A percentile compares a stretch with the other conserved stretches of the same genome.
Conservation (phyloP, 1,139 yeast species). For the Lodderomyces pseudojiufengensis region DNA sequence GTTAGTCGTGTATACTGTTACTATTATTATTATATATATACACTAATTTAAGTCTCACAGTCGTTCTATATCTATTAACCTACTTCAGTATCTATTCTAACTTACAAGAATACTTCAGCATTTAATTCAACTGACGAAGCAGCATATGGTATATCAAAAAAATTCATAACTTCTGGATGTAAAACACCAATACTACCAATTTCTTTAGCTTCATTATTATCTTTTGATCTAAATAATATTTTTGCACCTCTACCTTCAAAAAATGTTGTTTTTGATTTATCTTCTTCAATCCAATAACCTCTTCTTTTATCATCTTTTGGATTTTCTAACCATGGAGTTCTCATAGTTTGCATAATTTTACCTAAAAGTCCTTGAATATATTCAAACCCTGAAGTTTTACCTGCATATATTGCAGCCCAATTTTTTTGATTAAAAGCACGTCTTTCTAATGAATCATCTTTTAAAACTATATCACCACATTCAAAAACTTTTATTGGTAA, state of each 20-base stretch:
- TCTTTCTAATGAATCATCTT: slow-evolving; percentile 76
- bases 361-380: slow-evolving; percentile 91
- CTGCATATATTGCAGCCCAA: slow-evolving; percentile 93
- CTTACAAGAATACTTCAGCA: slow-evolving; percentile 66
- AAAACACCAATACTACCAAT: slow-evolving; percentile 90
- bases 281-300: slow-evolving; percentile 85
- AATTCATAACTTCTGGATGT: slow-evolving; percentile 88
- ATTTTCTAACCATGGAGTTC: slow-evolving; percentile 77
- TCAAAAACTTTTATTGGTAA: slow-evolving; percentile 94
- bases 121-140: slow-evolving; percentile 88
- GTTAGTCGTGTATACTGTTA: not conserved
- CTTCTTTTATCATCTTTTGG: slow-evolving; percentile 50
- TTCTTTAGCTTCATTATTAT: slow-evolving; percentile 51
- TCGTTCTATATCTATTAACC: no score
- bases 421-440: slow-evolving; percentile 89
- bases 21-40: not conserved
- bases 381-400: slow-evolving; percentile 94
- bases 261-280: slow-evolving; percentile 63
- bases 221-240: slow-evolving; percentile 64
- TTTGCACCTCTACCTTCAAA: slow-evolving; percentile 98
- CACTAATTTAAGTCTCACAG: not conserved
- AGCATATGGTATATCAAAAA: slow-evolving; percentile 90
- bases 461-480: slow-evolving; percentile 90
- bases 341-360: slow-evolving; percentile 92
- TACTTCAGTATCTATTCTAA: no score